These are phyloP conservation scores for Cadophora sp. DNA, from an alignment of 2,329 filamentous ascomycete genomes.

Conservation along the genomic window DNA sequence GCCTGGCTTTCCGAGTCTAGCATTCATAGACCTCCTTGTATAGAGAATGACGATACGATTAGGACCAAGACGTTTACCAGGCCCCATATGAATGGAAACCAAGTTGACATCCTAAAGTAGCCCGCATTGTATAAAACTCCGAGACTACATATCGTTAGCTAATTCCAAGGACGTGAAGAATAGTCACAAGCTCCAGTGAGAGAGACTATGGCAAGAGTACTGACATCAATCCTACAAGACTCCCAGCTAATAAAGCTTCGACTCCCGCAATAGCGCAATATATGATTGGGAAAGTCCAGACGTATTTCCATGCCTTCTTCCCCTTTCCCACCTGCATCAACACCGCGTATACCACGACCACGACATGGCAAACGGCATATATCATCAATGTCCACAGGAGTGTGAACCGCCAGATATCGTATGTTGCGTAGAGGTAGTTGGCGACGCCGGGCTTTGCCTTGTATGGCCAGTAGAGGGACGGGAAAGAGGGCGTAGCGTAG, in stretches of 20 bases:
- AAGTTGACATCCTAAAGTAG: constrained; percentile 76
- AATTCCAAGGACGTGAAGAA: background rate
- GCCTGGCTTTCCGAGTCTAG: background rate
- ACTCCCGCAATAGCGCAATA: constrained; percentile 66
- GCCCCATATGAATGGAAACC: constrained; percentile 76
- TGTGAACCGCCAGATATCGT: constrained; percentile 74
- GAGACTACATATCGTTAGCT: constrained; percentile 48
- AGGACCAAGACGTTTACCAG: constrained; percentile 71
- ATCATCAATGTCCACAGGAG: constrained; percentile 72
- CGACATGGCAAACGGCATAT: constrained; percentile 64
- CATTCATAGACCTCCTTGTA: constrained; percentile 69
- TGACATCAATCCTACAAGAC: constrained; percentile 70
- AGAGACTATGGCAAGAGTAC: constrained; percentile 39
- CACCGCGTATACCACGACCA: constrained; percentile 65
- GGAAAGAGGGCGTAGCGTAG: constrained; percentile 68
- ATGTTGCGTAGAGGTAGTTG: constrained; percentile 62
- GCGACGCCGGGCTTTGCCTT: constrained; percentile 52
- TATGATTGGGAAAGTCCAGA: constrained; percentile 65
- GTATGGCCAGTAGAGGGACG: constrained; percentile 70
- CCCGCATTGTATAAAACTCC: constrained; percentile 72
- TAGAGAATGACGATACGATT: constrained; percentile 73
- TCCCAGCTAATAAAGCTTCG: constrained; percentile 70
- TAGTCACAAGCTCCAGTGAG: background rate
- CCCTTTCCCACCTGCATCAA: constrained; percentile 58
- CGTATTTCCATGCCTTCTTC: constrained; percentile 45